A percentile compares a stretch with the other conserved stretches of the same genome.
Conservation (phyloP, 345 rosid species). For the Arabis alpina region DNA sequence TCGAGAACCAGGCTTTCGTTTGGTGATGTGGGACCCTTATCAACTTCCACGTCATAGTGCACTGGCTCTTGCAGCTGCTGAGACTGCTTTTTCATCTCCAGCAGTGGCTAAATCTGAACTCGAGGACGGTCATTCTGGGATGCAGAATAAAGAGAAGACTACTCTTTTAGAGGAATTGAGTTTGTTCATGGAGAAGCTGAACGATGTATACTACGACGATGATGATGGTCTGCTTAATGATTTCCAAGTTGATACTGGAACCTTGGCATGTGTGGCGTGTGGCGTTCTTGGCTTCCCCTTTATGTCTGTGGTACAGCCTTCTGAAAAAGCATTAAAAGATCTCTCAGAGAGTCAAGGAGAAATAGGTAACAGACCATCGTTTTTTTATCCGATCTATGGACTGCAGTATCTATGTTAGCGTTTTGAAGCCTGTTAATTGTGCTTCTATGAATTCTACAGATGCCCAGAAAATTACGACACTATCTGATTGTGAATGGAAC, state of each 20-base stretch:
- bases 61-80: constrained; percentile 50
- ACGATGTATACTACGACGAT: constrained; percentile 62
- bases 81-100: constrained; percentile 37
- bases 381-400: constrained; percentile 21
- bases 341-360: constrained; percentile 21
- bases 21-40: constrained; percentile 85
- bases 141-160: constrained; percentile 42
- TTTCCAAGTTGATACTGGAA: constrained; percentile 91
- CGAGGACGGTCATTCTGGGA: constrained; percentile 44
- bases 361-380: constrained; percentile 30
- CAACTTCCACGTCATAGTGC: constrained; percentile 64
- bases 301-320: constrained; percentile 91
- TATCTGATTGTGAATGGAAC: constrained; percentile 52
- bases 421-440: constrained; percentile 15
- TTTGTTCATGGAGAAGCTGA: constrained; percentile 79
- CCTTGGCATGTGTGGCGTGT: constrained; percentile 91
- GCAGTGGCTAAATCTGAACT: constrained; percentile 45
- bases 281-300: constrained; percentile 99
- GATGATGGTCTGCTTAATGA: constrained; percentile 77
- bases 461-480: constrained; percentile 37
- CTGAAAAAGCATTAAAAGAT: constrained; percentile 50
- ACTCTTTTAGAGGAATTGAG: constrained; percentile 79
- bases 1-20: constrained; percentile 52
- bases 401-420: constrained; percentile 15
- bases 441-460: constrained; percentile 36